Conservation (phyloP, 768 basidiomycete genomes). For the Hypholoma sublateritium region DNA sequence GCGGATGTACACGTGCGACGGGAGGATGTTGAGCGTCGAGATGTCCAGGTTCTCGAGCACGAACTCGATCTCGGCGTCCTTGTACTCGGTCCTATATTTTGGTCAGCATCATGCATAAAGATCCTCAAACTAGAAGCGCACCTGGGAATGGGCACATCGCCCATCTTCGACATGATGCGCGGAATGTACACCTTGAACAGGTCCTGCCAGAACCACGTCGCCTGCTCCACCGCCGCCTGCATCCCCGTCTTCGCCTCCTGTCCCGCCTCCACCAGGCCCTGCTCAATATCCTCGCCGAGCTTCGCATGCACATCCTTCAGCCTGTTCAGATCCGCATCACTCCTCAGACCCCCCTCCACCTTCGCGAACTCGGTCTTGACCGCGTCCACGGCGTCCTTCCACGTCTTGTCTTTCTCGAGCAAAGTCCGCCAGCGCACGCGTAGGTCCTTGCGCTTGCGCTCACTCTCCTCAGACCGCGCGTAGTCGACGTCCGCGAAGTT, state of each 20-base stretch:
- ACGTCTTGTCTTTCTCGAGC: conserved; percentile 48
- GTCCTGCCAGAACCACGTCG: conserved; percentile 81
- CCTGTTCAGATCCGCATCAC: conserved; percentile 49
- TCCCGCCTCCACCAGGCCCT: conserved; percentile 34
- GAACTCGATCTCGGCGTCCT: conserved; percentile 67
- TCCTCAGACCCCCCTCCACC: conserved; percentile 44
- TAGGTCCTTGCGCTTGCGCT: conserved; percentile 42
- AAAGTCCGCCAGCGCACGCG: conserved; percentile 49
- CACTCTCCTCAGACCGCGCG: conserved; percentile 48
- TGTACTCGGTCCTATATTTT: conserved; percentile 63
- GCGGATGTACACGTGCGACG: conserved; percentile 69
- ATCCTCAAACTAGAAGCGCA: conserved; percentile 18
- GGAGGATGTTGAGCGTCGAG: conserved; percentile 63
- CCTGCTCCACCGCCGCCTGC: conserved; percentile 56
- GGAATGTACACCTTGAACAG: conserved; percentile 80
- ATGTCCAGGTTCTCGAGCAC: conserved; percentile 75
- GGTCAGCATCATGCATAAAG: conserved; percentile 1
- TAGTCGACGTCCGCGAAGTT: conserved; percentile 53
- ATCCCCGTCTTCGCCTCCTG: conserved; percentile 34
- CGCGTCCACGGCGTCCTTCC: conserved; percentile 47
- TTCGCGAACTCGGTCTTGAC: conserved; percentile 44
- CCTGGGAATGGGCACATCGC: conserved; percentile 72
- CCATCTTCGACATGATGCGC: conserved; percentile 47
- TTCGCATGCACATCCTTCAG: conserved; percentile 47
- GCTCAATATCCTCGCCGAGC: conserved; percentile 49